phyloP scores from a whole-genome alignment of 23 red algal species.

The Cyanidiococcus yangmingshanensis region DNA sequence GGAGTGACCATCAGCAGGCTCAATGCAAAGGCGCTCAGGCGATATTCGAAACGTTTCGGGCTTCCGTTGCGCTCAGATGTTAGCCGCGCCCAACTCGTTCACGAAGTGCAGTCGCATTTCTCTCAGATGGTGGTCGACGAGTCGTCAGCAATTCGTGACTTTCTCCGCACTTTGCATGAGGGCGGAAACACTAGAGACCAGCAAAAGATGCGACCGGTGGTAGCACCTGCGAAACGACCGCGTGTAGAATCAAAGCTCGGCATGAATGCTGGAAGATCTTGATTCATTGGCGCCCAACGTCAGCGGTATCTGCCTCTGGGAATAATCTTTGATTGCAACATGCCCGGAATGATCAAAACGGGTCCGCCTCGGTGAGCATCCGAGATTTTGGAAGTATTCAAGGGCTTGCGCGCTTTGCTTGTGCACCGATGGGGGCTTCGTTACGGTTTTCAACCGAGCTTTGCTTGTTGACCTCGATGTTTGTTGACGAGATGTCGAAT shows the following conservation, averaged over 20 bases:
- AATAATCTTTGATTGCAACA: too few species aligned
- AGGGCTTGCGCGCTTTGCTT: too few species aligned
- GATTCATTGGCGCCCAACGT: too few species aligned
- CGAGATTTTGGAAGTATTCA: too few species aligned
- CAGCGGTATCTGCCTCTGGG: too few species aligned
- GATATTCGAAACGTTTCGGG: conserved; percentile 47
- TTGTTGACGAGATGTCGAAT: too few species aligned
- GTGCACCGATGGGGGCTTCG: too few species aligned
- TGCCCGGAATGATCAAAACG: too few species aligned
- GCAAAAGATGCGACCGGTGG: not conserved
- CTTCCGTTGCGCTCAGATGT: conserved; percentile 51
- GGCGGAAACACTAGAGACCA: not conserved
- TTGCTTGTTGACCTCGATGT: too few species aligned
- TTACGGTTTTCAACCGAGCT: too few species aligned
- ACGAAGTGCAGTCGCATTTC: conserved; percentile 70
- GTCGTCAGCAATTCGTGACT: conserved; percentile 44
- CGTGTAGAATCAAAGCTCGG: not conserved
- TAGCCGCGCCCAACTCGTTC: conserved; percentile 55
- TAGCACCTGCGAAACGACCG: not conserved
- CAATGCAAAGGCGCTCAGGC: conserved; percentile 41
- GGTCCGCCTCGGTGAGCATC: too few species aligned
- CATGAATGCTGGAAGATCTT: not conserved
- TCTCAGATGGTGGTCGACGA: conserved; percentile 53
- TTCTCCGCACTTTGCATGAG: conserved; percentile 27
- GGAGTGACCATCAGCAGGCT: conserved; percentile 30